Evolutionary conservation across 805 yeast genomes (phyloP).

Genomic region (Barnettozyma wickerhamii): DNA sequence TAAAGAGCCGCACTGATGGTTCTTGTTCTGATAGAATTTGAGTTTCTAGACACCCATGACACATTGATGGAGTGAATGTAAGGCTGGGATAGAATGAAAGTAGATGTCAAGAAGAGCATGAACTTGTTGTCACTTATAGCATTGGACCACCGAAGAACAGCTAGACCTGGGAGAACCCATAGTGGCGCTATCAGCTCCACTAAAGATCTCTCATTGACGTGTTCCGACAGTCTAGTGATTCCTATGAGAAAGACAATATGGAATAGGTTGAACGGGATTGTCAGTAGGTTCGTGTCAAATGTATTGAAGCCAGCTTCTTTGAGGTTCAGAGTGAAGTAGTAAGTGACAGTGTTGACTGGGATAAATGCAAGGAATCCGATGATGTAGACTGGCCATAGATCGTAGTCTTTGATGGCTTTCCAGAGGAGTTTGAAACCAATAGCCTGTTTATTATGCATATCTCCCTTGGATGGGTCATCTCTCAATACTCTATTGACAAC

Average conservation of each 20-base stretch:
- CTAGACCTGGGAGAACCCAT: constrained; percentile 33
- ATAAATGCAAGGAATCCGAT: constrained; percentile 41
- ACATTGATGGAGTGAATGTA: constrained; percentile 6
- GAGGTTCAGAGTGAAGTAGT: constrained; percentile 46
- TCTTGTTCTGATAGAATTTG: constrained; percentile 55
- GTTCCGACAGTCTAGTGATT: constrained; percentile 36
- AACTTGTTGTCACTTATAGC: constrained; percentile 9
- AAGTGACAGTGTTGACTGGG: constrained; percentile 26
- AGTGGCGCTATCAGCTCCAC: constrained; percentile 28
- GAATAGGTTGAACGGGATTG: constrained; percentile 45
- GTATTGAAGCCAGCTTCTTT: constrained; percentile 47
- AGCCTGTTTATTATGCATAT: constrained; percentile 59
- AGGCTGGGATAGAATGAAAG: constrained; percentile 7
- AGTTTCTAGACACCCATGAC: constrained; percentile 51
- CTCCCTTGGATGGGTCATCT: constrained; percentile 67
- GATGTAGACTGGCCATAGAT: constrained; percentile 53
- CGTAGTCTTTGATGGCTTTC: constrained; percentile 42
- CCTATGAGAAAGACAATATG: constrained; percentile 33
- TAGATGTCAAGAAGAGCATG: constrained; percentile 29
- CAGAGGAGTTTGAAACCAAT: constrained; percentile 35
- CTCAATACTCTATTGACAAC: constrained; percentile 54
- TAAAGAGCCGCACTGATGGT: constrained; percentile 61
- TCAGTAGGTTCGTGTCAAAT: constrained; percentile 44
- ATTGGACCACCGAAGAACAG: constrained; percentile 33
- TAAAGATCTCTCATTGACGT: constrained; percentile 12